Conservation (phyloP, 257 asterid genomes). For the Ajuga chamaepitys region DNA sequence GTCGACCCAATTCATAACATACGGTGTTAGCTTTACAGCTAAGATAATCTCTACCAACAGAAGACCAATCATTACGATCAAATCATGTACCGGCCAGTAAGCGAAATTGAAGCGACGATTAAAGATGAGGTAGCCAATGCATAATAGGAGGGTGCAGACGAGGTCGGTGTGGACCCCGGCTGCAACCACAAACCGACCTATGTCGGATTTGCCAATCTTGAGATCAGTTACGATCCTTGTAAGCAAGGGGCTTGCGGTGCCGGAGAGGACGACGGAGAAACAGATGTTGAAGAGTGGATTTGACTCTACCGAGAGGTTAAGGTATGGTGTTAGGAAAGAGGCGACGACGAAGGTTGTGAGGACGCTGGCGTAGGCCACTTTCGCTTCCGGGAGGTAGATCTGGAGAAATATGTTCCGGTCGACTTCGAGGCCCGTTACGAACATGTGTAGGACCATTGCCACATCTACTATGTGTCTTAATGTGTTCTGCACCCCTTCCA, state of each 20-base stretch:
- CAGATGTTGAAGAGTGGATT: constrained; percentile 53
- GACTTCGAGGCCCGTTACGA: constrained; percentile 72
- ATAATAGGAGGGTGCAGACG: constrained; percentile 42
- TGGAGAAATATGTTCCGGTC: constrained; percentile 74
- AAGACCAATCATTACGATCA: constrained; percentile 19
- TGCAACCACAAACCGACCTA: constrained; percentile 71
- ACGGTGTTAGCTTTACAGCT: constrained; percentile 59
- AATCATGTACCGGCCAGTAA: too few relatives aligned
- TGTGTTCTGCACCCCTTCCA: constrained; percentile 42
- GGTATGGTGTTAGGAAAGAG: constrained; percentile 39
- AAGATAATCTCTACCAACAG: constrained; percentile 34
- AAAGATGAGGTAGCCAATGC: constrained; percentile 56
- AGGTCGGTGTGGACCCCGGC: constrained; percentile 72
- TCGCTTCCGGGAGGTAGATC: constrained; percentile 62
- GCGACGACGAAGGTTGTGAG: constrained; percentile 59
- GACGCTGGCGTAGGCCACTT: constrained; percentile 64
- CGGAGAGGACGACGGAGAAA: constrained; percentile 51
- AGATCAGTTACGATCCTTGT: constrained; percentile 70
- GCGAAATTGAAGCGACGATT: too few relatives aligned
- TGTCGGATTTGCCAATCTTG: constrained; percentile 88
- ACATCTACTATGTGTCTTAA: constrained; percentile 65
- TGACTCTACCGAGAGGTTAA: constrained; percentile 23
- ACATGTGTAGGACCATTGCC: constrained; percentile 89
- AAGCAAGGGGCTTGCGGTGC: constrained; percentile 62
- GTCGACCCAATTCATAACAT: constrained; percentile 83